Evolutionary conservation across 2,329 filamentous ascomycete genomes (phyloP), one percentile per base, ranked within the genome.

Genomic region (Geosmithia flava): DNA sequence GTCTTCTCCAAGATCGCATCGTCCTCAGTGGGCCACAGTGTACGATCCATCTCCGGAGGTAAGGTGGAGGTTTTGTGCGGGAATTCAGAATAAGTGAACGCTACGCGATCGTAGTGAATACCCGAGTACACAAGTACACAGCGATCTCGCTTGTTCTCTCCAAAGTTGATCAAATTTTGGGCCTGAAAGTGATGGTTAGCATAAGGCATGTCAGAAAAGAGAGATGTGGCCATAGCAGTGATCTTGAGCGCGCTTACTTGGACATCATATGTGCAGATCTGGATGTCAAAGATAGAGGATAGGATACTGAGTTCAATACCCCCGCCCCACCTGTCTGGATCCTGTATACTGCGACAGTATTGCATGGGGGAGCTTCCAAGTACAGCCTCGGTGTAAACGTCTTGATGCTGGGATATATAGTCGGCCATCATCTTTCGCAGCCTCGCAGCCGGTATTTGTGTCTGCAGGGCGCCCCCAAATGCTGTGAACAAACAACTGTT

Each of bases 401-500:
- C 76, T 0, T 82, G 80, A 47, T 94, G 77, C 17, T 74, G 69
- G 54, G 86, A 80, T 50, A 97, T 96, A 45, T 80, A 80, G 47
- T 85, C 78, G 2, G 87, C 88, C 19, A 95, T 82, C 52, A 95
- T 74, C 15, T 77, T 81, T 48, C 90, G 81, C 17, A 96, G 72
- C 56, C 85, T 57, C 8, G 64, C 59, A 7, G 67, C 67, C n/a
- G 67, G 62, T 45, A 71, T 64, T 17, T 68, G 63, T 23, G 68
- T 76, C 45, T 87, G 78, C n/a, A 95, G 74, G 3, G 85, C 85
- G 48, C 83, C 85, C 16, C 87, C 86, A 44, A 97, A 81, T 0
- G 91, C 90, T 27, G 89, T 85, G 65, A 96, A 97, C 58, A 97
- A 81, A 66, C 91, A 97, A 50, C 83, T 88, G 65, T 96, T 96